Conservation (phyloP, 345 rosid species). For the Heritiera littoralis region DNA sequence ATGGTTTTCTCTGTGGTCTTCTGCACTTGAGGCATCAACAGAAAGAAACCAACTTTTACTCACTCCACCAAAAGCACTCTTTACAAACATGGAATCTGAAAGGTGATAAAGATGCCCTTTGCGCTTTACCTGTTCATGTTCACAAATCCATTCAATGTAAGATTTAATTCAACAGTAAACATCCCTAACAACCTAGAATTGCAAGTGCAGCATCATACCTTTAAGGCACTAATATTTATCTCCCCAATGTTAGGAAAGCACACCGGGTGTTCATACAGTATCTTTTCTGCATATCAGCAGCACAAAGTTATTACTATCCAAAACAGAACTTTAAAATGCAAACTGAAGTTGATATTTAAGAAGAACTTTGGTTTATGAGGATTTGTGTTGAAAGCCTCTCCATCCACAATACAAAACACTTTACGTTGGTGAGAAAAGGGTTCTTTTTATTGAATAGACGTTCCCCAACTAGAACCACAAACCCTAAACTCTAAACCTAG, state of each 20-base stretch:
- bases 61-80: conserved; percentile 46
- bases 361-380: not conserved
- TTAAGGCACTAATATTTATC: conserved; percentile 47
- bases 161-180: not conserved
- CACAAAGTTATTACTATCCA: conserved; percentile 14
- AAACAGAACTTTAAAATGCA: conserved; percentile 9
- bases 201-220: conserved; percentile 40
- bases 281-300: conserved; percentile 44
- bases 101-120: conserved; percentile 49
- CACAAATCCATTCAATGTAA: conserved; percentile 10
- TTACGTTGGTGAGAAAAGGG: no score
- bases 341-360: not conserved
- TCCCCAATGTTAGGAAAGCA: conserved; percentile 52
- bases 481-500: no score
- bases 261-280: conserved; percentile 40
- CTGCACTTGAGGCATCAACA: conserved; percentile 46
- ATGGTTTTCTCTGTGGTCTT: conserved; percentile 19
- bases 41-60: conserved; percentile 48
- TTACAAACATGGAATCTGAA: conserved; percentile 50
- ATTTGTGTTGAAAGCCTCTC: not conserved
- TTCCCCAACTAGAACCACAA: no score
- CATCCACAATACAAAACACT: not conserved
- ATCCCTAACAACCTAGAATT: not conserved
- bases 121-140: conserved; percentile 45
- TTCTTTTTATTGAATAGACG: no score